Percentiles rank a stretch among this genome's conserved stretches.
phyloP scores from a whole-genome alignment of 192 early-diverging fungal species.

The Dissophora globulifera region DNA sequence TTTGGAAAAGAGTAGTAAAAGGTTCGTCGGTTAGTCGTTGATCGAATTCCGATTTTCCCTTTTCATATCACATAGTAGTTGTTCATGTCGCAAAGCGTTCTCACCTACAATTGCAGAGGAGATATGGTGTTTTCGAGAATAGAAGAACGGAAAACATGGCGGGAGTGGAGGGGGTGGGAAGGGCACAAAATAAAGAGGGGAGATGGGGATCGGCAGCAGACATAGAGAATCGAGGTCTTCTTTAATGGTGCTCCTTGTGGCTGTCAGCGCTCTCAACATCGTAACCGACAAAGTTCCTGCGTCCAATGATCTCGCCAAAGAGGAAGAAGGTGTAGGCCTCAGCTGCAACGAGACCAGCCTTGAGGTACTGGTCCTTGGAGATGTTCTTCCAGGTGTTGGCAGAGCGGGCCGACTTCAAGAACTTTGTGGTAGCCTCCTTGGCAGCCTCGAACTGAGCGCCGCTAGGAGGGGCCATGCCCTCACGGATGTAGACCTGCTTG shows the following conservation, averaged over 20 bases:
- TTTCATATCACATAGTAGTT: too few species aligned
- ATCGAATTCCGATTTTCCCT: too few species aligned
- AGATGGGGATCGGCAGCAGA: too few species aligned
- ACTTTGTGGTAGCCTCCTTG: slow-evolving; percentile 55
- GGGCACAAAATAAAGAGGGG: not conserved
- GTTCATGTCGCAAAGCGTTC: too few species aligned
- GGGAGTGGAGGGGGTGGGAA: too few species aligned
- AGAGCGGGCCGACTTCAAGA: slow-evolving; percentile 47
- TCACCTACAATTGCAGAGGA: slow-evolving; percentile 37
- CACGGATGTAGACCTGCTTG: slow-evolving; percentile 72
- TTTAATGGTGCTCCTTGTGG: slow-evolving; percentile 46
- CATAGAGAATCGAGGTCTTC: not conserved
- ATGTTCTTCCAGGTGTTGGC: slow-evolving; percentile 57
- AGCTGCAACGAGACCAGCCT: slow-evolving; percentile 62
- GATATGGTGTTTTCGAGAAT: not conserved
- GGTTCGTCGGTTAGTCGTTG: not conserved
- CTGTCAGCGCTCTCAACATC: slow-evolving; percentile 59
- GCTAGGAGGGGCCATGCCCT: slow-evolving; percentile 68
- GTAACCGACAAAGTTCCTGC: slow-evolving; percentile 71
- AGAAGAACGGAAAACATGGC: too few species aligned
- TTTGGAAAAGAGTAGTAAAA: not conserved
- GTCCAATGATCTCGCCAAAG: slow-evolving; percentile 72
- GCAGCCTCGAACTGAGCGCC: slow-evolving; percentile 60
- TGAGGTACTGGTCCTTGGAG: slow-evolving; percentile 56
- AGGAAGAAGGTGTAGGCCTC: slow-evolving; percentile 71